A percentile compares a stretch with the other conserved stretches of the same genome.
phyloP scores from a whole-genome alignment of 805 yeast species.

The Cephaloascus albidus region DNA sequence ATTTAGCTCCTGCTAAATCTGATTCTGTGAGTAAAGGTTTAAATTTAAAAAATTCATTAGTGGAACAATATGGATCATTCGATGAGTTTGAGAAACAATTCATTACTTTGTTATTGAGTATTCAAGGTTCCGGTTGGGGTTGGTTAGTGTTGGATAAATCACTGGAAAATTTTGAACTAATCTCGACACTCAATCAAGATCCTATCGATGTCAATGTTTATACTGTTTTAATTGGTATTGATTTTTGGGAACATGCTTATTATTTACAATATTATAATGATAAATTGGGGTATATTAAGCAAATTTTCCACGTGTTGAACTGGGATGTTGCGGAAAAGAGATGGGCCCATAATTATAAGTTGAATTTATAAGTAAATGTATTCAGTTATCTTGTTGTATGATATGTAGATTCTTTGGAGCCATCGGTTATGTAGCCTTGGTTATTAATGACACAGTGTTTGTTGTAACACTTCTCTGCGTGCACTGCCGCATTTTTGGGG shows the following conservation, averaged over 20 bases:
- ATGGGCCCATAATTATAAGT: conserved; percentile 10
- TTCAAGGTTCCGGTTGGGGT: conserved; percentile 49
- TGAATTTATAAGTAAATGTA: conserved; percentile 2
- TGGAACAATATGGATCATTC: conserved; percentile 33
- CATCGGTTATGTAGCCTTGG: no score
- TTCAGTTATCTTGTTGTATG: no score
- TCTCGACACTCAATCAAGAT: conserved; percentile 39
- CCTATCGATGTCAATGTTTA: conserved; percentile 29
- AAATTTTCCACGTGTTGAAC: conserved; percentile 41
- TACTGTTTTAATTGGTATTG: conserved; percentile 38
- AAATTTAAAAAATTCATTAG: conserved; percentile 26
- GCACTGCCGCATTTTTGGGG: no score
- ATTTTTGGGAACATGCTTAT: conserved; percentile 48
- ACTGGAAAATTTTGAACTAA: conserved; percentile 29
- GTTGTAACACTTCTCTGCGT: no score
- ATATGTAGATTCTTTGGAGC: no score
- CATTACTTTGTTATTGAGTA: conserved; percentile 33
- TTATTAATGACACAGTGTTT: no score
- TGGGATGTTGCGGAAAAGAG: conserved; percentile 43
- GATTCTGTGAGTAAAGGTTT: conserved; percentile 19
- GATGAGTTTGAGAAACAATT: conserved; percentile 30
- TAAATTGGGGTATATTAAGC: conserved; percentile 39
- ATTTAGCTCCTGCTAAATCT: conserved; percentile 26
- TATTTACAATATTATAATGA: conserved; percentile 44
- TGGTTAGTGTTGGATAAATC: conserved; percentile 34